Conservation (phyloP, 2,329 filamentous ascomycete genomes). For the Xylariaceae sp. region DNA sequence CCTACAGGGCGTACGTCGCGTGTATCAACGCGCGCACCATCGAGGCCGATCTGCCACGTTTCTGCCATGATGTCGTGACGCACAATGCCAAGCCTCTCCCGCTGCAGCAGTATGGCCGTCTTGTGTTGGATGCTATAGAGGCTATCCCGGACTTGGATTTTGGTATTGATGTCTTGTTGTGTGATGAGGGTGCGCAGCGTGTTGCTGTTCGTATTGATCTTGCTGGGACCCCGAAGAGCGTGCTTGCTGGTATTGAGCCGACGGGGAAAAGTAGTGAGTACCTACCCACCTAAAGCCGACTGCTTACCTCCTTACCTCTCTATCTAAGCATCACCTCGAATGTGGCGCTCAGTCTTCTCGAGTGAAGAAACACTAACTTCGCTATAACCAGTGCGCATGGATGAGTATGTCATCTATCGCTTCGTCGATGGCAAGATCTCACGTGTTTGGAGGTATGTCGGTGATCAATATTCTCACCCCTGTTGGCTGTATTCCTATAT, state of each 20-base stretch:
- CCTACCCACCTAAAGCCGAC: too few species aligned
- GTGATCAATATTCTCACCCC: too few species aligned
- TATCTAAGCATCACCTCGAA: too few species aligned
- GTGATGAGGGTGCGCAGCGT: constrained; percentile 30
- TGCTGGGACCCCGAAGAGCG: constrained; percentile 26
- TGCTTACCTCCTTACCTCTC: too few species aligned
- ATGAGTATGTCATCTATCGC: too few species aligned
- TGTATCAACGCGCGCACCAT: constrained; percentile 32
- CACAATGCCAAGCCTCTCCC: constrained; percentile 29
- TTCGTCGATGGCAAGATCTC: too few species aligned
- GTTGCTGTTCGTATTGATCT: constrained; percentile 32
- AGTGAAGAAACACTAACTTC: too few species aligned
- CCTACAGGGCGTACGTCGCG: constrained; percentile 30
- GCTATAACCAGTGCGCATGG: too few species aligned
- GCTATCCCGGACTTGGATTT: constrained; percentile 28
- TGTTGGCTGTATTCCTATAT: too few species aligned
- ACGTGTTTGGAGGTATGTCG: too few species aligned
- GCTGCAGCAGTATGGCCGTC: constrained; percentile 24
- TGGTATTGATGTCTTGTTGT: constrained; percentile 26
- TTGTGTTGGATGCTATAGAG: constrained; percentile 28
- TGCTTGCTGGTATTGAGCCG: constrained; percentile 26
- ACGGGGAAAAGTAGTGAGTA: constrained; percentile 22
- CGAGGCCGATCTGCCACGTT: constrained; percentile 22
- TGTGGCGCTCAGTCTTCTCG: too few species aligned
- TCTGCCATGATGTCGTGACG: constrained; percentile 25